Base-by-base conservation (phyloP, 2,329 filamentous ascomycete species). In the Cercospora sp. region DNA sequence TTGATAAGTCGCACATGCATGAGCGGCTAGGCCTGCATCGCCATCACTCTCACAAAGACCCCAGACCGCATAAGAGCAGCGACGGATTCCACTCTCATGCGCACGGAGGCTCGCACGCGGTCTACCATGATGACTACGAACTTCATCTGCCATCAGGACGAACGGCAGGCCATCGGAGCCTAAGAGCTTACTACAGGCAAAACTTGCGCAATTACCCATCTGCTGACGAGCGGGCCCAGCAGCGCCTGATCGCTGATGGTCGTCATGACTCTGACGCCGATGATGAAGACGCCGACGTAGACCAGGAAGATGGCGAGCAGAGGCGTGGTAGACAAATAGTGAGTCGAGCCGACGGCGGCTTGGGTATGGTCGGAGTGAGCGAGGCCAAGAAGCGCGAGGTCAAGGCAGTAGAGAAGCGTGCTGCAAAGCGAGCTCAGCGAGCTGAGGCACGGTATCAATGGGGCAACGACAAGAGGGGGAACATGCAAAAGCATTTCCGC, bases 101-200 rank as follows among this genome's bases (percentile, higher is more conserved):
- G 1, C 91, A 96, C 81, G 73, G 77, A 40, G 90, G 92, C 73
- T 87, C 87, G 64, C 87, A 90, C 70, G 89, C 92, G 42, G 91
- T 92, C 23, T 97, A 96, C 79, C 90, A 96, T 76, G 92, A 96
- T 74, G 95, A 99, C 55, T 94, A 92, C 75, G 95, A 98, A 80
- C 86, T 99, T 63, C 93, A 99, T 77, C 87, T 99, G 12, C 95
- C 95, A 1, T 93, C 91, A 4, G 95, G 95, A 63, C 90, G 91
- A 69, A 91, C 91, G 7, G 93, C 96, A 42, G 95, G 95, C 45
- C 95, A 99, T 79, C 89, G 95, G 59, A 95, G 92, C 7, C 82
- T 97, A 64, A 90, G 91, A 77, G 89, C 87, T 73, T 98, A 98
- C 82, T 99, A 89, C 83, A 90, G 92, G 68, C 95, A 99, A 82